These are phyloP conservation scores for Hypoxylon lienhwacheense DNA, from an alignment of 495 filamentous ascomycete species.

Conservation along the genomic window DNA sequence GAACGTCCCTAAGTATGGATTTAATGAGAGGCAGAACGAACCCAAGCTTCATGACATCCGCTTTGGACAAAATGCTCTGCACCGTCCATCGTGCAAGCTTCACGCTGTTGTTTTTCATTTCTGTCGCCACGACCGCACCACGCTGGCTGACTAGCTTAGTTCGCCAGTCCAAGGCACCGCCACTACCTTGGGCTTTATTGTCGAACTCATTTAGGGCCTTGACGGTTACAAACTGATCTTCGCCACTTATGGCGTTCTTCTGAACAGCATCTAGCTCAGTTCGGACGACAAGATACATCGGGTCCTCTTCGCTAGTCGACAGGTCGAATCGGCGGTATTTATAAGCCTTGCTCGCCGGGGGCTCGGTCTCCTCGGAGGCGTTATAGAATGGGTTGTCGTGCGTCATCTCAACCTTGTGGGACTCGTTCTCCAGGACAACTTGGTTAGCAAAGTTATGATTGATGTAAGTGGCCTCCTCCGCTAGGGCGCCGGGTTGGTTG, in stretches of 20 bases:
- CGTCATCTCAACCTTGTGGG: constrained; percentile 74
- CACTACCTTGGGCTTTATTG: constrained; percentile 91
- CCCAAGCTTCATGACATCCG: constrained; percentile 97
- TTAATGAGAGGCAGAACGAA: constrained; percentile 43
- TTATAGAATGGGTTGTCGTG: constrained; percentile 98
- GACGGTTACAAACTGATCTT: constrained; percentile 86
- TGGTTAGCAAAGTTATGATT: constrained; percentile 99
- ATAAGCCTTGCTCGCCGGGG: constrained; percentile 93
- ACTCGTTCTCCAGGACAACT: constrained; percentile 79
- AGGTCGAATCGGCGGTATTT: constrained; percentile 97
- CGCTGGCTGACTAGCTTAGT: constrained; percentile 88
- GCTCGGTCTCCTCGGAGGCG: constrained; percentile 85
- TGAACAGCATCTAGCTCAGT: constrained; percentile 95
- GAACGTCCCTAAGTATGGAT: neutral
- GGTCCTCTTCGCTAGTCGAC: constrained; percentile 88
- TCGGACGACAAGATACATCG: constrained; percentile 86
- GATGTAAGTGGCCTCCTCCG: constrained; percentile 97
- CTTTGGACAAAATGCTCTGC: constrained; percentile 91
- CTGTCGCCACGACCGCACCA: constrained; percentile 96
- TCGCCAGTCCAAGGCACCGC: constrained; percentile 94
- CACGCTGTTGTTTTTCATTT: constrained; percentile 99
- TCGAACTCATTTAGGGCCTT: constrained; percentile 99
- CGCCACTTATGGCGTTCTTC: constrained; percentile 86
- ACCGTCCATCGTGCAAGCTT: constrained; percentile 97
- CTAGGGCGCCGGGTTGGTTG: constrained; percentile 86